Percentiles rank a stretch among this genome's conserved stretches.
Conservation (phyloP, 106 monocot genomes). For the Alisma plantagoaquatica region DNA sequence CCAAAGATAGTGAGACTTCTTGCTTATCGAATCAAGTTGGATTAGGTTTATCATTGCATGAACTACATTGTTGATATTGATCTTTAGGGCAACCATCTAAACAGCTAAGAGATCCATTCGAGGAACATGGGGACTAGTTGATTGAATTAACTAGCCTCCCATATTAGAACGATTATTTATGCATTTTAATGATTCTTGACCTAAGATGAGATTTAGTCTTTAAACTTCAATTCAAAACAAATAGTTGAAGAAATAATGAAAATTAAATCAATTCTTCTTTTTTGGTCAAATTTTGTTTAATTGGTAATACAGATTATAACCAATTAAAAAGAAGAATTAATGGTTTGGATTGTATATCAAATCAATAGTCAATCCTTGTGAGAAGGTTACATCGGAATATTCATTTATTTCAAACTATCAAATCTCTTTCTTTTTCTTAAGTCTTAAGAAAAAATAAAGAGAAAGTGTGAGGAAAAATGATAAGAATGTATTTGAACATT, state of each 20-base stretch:
- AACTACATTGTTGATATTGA: too few relatives aligned
- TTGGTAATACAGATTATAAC: background rate
- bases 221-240: background rate
- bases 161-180: background rate
- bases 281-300: background rate
- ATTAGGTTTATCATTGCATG: too few relatives aligned
- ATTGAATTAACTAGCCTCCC: too few relatives aligned
- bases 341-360: background rate
- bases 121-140: too few relatives aligned
- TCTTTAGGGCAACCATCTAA: too few relatives aligned
- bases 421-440: background rate
- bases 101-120: too few relatives aligned
- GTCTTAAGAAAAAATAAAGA: background rate
- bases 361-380: background rate
- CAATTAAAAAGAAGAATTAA: background rate
- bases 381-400: background rate
- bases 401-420: background rate
- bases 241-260: too few relatives aligned
- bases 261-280: background rate
- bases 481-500: constrained; percentile 5
- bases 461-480: constrained; percentile 7
- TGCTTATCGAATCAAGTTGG: too few relatives aligned
- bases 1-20: too few relatives aligned
- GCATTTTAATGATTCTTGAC: background rate
- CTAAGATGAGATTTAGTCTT: background rate